Conservation (phyloP, 345 rosid genomes). For the Cardiospermum halicacabum region DNA sequence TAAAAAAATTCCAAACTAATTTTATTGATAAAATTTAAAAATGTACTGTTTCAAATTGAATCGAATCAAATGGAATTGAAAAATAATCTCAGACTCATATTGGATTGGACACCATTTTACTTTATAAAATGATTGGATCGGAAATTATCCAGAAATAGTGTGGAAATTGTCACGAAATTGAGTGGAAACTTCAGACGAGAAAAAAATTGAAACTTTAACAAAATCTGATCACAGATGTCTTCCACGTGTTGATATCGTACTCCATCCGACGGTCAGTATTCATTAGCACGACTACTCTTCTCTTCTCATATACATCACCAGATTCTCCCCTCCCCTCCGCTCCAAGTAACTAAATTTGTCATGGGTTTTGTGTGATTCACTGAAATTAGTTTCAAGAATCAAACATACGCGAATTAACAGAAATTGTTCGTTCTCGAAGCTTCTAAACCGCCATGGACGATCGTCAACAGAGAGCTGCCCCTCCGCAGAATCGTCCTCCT, state of each 20-base stretch:
- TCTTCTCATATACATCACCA: neutral
- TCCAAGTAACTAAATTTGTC: neutral
- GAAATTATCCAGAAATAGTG: too few species aligned
- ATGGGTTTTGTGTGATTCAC: neutral
- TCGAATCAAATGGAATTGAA: too few species aligned
- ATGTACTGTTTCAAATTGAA: too few species aligned
- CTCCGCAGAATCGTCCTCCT: constrained; percentile 23
- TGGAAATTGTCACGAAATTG: neutral
- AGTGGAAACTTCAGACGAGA: neutral
- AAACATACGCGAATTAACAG: neutral
- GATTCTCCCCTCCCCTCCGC: neutral
- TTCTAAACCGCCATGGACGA: constrained; percentile 42
- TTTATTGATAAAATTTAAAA: too few species aligned
- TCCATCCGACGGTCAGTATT: neutral
- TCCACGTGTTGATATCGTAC: neutral
- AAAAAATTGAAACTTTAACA: neutral
- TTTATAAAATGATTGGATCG: too few species aligned
- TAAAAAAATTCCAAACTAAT: too few species aligned
- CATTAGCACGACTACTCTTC: neutral
- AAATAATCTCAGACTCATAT: too few species aligned
- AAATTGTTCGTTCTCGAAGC: neutral
- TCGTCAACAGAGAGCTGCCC: constrained; percentile 31
- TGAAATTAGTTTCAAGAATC: neutral
- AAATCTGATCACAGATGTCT: neutral
- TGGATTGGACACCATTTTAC: too few species aligned